Evolutionary conservation across 495 filamentous ascomycete genomes (phyloP), one percentile per base, ranked within the genome.

Genomic region (Penicillium arizonense): DNA sequence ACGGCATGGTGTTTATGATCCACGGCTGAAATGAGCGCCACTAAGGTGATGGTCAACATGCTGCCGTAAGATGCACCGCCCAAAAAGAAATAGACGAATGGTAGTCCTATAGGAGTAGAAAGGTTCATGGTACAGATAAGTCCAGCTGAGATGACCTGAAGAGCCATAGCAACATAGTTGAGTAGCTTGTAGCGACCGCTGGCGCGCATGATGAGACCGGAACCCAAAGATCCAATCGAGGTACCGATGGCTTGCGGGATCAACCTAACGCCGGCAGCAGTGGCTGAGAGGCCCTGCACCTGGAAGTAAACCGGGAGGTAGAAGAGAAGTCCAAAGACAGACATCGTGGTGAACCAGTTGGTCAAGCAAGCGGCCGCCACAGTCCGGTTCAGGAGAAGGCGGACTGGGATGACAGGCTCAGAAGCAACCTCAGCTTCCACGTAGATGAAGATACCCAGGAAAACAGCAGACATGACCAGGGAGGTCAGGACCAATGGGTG

Each of bases 371-470:
- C 85, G 3, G 85, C 77, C 32, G 82, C 63, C 4, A 96, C 83
- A 1, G 89, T 93, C 11, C 88, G 82, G 53, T 90, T 67, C 13
- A 87, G 62, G 5, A 97, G 78, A 9, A 96, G 76, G 2, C 79
- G 79, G n/a, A 95, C 84, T 0, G 92, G 91, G 41, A 96, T 93
- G 44, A 96, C 76, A 13, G 92, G 92, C 64, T 96, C 90, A 21
- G 71, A 68, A 0, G 89, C 87, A 32, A 82, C 50, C 1, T 72
- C 67, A 8, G 81, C 81, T 69, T 89, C 84, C 47, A 96, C 77
- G 69, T 87, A 91, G 30, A 77, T 59, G 38, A 96, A 84, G 4
- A 71, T 34, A 2, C 64, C 53, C 4, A 79, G 53, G 47, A 82
- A 84, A 6, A 82, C 75, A 0, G 74, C 56, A 4, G 87, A 86